These are phyloP conservation scores for Plectosphaerella plurivora DNA, from an alignment of 2,329 filamentous ascomycete species.

Conservation along the genomic window DNA sequence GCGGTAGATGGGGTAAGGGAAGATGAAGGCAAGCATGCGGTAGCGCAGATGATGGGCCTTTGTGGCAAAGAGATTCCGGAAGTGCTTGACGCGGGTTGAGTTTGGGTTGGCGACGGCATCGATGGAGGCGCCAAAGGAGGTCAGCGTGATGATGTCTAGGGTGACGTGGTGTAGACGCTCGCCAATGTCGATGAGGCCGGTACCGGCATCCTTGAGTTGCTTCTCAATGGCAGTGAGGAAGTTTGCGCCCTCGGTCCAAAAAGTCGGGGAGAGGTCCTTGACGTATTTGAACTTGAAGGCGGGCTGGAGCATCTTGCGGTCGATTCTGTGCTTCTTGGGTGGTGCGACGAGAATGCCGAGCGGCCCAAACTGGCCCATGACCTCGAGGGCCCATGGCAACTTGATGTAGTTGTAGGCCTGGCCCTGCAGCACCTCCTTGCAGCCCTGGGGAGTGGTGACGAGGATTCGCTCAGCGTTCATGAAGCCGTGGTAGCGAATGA, in stretches of 20 bases:
- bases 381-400: neutral
- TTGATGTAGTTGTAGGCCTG: slow-evolving; percentile 7
- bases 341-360: neutral
- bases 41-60: neutral
- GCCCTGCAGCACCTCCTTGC: slow-evolving; percentile 5
- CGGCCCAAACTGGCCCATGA: neutral
- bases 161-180: neutral
- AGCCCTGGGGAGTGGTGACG: slow-evolving; percentile 4
- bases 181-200: neutral
- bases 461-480: slow-evolving; percentile 39
- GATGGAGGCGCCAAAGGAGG: neutral
- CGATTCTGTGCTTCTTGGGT: neutral
- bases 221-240: neutral
- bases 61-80: neutral
- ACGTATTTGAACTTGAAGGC: neutral
- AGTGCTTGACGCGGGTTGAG: neutral
- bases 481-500: slow-evolving; percentile 38
- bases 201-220: neutral
- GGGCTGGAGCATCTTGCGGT: neutral
- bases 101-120: neutral
- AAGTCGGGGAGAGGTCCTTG: neutral
- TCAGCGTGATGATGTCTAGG: neutral
- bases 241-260: neutral
- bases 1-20: neutral
- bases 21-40: neutral